A percentile compares a stretch with the other conserved stretches of the same genome.
Evolutionary conservation across 176 grass and related monocot species (phyloP).

Genomic region (Panicum miliaceum): DNA sequence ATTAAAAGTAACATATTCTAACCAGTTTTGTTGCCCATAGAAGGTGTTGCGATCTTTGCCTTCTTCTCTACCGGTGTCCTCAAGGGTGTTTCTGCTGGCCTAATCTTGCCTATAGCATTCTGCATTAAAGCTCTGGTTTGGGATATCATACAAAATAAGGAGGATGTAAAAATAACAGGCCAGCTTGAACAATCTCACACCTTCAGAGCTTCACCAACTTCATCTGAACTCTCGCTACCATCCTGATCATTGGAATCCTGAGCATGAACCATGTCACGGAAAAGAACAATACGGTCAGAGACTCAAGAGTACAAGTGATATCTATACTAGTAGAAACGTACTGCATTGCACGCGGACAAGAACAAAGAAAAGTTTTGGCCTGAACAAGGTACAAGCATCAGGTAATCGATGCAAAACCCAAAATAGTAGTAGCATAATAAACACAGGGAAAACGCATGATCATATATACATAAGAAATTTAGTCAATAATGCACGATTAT

Average conservation of each 20-base stretch:
- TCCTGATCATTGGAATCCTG: conserved; percentile 48
- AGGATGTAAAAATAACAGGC: neutral
- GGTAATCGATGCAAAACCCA: neutral
- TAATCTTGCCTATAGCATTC: conserved; percentile 45
- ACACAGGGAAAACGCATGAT: neutral
- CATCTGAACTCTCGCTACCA: conserved; percentile 42
- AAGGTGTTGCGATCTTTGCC: conserved; percentile 60
- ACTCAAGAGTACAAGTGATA: neutral
- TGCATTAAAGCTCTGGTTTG: conserved; percentile 29
- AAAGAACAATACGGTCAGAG: conserved; percentile 17
- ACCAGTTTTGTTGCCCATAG: conserved; percentile 50
- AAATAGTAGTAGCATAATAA: conserved; percentile 9
- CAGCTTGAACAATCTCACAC: conserved; percentile 34
- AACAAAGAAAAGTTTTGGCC: conserved; percentile 26
- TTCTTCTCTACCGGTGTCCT: conserved; percentile 80
- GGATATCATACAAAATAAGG: conserved; percentile 2
- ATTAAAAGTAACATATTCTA: neutral
- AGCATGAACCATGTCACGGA: conserved; percentile 13
- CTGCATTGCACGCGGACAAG: neutral
- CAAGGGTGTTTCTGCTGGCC: conserved; percentile 46
- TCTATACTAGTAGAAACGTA: neutral
- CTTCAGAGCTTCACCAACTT: conserved; percentile 55
- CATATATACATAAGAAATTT: conserved; percentile 12
- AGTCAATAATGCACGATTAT: neutral
- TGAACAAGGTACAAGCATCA: neutral